phyloP scores from a whole-genome alignment of 148 eudicot genomes.

The Cornus kousa region DNA sequence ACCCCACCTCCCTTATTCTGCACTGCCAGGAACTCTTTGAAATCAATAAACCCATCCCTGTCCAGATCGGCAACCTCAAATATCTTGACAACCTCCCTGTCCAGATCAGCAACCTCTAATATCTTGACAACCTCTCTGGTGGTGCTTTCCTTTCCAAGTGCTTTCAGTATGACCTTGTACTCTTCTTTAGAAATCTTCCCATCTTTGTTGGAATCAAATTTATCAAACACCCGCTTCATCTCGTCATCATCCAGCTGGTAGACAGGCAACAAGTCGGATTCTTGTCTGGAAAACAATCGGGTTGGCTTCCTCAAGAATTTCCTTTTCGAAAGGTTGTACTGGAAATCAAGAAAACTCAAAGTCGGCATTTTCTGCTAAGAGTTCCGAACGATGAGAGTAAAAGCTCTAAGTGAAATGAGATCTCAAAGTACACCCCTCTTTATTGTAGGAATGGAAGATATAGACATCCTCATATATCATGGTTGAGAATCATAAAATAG shows the following conservation, averaged over 20 bases:
- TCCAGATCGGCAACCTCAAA: constrained; percentile 64
- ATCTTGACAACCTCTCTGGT: constrained; percentile 48
- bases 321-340: constrained; percentile 51
- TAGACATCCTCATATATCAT: background rate
- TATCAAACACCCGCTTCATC: constrained; percentile 54
- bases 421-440: background rate
- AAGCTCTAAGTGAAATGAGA: background rate
- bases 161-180: constrained; percentile 57
- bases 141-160: constrained; percentile 41
- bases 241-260: constrained; percentile 47
- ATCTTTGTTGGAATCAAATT: constrained; percentile 60
- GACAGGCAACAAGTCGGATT: constrained; percentile 30
- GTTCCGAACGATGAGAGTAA: background rate
- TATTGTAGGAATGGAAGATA: background rate
- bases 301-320: constrained; percentile 42
- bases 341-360: constrained; percentile 52
- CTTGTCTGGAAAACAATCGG: constrained; percentile 44
- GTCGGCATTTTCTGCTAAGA: constrained; percentile 29
- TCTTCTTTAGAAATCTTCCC: constrained; percentile 72
- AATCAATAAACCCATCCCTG: constrained; percentile 71
- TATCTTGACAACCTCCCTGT: no score
- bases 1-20: constrained; percentile 57
- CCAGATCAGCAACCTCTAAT: no score
- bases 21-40: constrained; percentile 65
- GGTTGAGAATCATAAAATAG: background rate